Evolutionary conservation across 176 grass and related monocot genomes (phyloP), one percentile per base, ranked within the genome.

Genomic region (Oryza brachyantha): DNA sequence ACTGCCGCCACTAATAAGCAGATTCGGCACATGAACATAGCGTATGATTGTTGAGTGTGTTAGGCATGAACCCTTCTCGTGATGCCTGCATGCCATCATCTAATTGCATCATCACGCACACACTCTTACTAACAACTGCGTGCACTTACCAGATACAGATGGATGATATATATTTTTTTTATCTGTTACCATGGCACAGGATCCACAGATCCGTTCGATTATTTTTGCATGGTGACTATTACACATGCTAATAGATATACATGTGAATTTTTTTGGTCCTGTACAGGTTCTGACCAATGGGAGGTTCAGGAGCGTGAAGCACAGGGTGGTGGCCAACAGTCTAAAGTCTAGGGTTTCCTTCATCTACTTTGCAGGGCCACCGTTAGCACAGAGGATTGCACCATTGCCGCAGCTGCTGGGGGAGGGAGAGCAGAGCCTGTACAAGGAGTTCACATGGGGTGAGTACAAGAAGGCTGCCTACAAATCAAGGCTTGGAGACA

Each of bases 401-500:
- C 90, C 96, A 31, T 72, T 99, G 84, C 84, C 88, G 36, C 84
- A 96, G 92, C 79, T 99, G 79, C 84, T 99, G 84, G 46, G 78
- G 28, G 84, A 93, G 13, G 88, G 86, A 43, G 96, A 96, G 90
- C 86, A 93, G 74, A 91, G 90, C 90, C 17, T 86, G 63, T 99
- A 96, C 92, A 93, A 81, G 73, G 92, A 96, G 43, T 99, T 99
- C 92, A 99, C 96, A 79, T 99, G 96, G 96, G 76, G 31, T 11
- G 96, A 96, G 72, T 99, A 99, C 92, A 99, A 99, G 90, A 93
- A 83, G 89, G 92, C 96, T 81, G 92, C 96, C 25, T 99, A 96
- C 84, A 96, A 89, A 45, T 91, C 92, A n/a, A 93, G 96, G 90
- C 92, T 99, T 28, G 88, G 77, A 40, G 96, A 99, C 75, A 87